Percentiles rank a stretch among this genome's conserved stretches.
Conservation (phyloP, 1,139 yeast genomes). For the Eremothecium coryli region DNA sequence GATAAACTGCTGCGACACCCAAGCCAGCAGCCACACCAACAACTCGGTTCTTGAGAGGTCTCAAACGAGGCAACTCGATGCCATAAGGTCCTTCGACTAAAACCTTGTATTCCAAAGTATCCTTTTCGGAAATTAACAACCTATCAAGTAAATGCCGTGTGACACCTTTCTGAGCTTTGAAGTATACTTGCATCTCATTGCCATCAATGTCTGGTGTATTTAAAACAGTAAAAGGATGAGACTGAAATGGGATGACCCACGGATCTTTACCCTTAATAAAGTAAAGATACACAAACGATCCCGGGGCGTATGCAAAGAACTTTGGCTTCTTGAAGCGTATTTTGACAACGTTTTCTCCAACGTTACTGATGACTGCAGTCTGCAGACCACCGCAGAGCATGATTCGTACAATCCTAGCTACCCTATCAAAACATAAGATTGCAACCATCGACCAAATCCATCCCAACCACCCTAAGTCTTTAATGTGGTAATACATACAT, state of each 20-base stretch:
- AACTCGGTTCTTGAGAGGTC: constrained; percentile 10
- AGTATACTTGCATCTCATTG: constrained; percentile 35
- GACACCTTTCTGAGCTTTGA: constrained; percentile 42
- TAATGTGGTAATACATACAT: constrained; percentile 36
- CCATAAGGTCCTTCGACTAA: constrained; percentile 61
- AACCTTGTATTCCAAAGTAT: constrained; percentile 29
- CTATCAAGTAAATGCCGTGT: constrained; percentile 34
- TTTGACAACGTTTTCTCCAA: constrained; percentile 35
- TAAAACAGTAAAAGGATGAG: constrained; percentile 60
- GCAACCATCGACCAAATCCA: constrained; percentile 37
- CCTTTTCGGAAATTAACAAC: constrained; percentile 19
- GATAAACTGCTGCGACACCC: constrained; percentile 25
- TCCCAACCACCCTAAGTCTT: constrained; percentile 36
- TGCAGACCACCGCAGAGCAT: constrained; percentile 34
- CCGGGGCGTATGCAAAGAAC: constrained; percentile 44
- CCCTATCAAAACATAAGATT: constrained; percentile 34
- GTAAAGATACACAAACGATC: constrained; percentile 57
- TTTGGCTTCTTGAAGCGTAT: constrained; percentile 34
- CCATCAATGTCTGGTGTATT: constrained; percentile 25
- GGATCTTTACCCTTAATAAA: constrained; percentile 37
- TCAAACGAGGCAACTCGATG: constrained; percentile 35
- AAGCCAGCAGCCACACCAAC: constrained; percentile 26
- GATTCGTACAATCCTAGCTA: constrained; percentile 32
- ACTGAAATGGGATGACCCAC: constrained; percentile 47
- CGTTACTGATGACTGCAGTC: constrained; percentile 27